Evolutionary conservation across 441 rosid genomes (phyloP).

Genomic region (Eutrema salsugineum): DNA sequence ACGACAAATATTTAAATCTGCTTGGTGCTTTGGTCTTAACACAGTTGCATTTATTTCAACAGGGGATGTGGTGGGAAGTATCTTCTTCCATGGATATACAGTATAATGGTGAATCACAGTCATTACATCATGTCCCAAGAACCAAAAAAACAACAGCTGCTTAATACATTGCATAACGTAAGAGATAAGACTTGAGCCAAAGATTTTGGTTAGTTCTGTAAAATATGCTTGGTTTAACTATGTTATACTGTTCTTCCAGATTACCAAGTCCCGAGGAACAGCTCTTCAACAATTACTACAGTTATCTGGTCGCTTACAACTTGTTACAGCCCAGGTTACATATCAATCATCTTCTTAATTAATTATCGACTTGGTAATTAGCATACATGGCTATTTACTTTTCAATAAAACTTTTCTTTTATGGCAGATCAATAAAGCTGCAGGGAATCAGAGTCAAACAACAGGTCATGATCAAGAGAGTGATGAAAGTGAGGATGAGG

Average conservation of each 20-base stretch:
- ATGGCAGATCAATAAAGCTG: constrained; percentile 66
- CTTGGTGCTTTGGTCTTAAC: neutral
- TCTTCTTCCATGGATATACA: constrained; percentile 78
- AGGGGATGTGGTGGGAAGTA: constrained; percentile 56
- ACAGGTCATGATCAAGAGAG: constrained; percentile 29
- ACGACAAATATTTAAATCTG: neutral
- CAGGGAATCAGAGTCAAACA: constrained; percentile 33
- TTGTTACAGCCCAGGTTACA: constrained; percentile 70
- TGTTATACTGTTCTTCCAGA: constrained; percentile 40
- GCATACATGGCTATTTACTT: neutral
- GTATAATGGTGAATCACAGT: constrained; percentile 72
- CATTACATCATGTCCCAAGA: constrained; percentile 52
- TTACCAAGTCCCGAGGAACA: constrained; percentile 51
- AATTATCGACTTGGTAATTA: neutral
- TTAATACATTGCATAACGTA: constrained; percentile 68
- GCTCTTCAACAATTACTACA: constrained; percentile 68
- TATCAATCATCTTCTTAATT: constrained; percentile 5
- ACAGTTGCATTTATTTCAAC: constrained; percentile 23
- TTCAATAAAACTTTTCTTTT: neutral
- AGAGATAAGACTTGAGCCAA: neutral
- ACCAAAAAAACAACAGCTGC: constrained; percentile 37
- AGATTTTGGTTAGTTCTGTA: neutral
- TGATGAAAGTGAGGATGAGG: constrained; percentile 54
- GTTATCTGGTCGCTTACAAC: constrained; percentile 76
- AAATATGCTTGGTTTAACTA: neutral